phyloP scores from a whole-genome alignment of 257 asterid species.

The Nemophila menziesii region DNA sequence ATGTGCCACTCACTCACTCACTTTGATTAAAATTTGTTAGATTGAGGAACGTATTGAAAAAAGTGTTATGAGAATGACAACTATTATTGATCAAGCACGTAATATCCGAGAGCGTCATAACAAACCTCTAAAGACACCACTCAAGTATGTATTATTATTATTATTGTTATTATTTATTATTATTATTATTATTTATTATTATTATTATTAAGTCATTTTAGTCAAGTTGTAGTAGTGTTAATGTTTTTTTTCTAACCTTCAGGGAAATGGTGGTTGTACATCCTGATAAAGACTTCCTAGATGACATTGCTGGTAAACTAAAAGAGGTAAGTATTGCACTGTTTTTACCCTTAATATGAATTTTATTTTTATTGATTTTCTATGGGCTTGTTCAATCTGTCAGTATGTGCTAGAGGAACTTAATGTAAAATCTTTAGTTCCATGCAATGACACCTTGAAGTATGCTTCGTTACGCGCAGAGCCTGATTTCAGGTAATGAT shows the following conservation, averaged over 20 bases:
- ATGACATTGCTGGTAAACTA: constrained; percentile 67
- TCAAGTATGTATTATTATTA: constrained; percentile 20
- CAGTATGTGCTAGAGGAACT: constrained; percentile 87
- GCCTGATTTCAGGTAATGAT: constrained; percentile 64
- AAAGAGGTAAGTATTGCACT: constrained; percentile 28
- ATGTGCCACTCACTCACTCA: not conserved
- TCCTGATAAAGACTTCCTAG: constrained; percentile 75
- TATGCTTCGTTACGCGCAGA: constrained; percentile 85
- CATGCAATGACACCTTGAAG: constrained; percentile 78
- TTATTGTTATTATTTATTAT: constrained; percentile 7
- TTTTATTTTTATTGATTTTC: not conserved
- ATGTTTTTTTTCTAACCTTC: constrained; percentile 1
- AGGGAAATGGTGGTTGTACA: constrained; percentile 94
- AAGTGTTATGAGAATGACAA: constrained; percentile 85
- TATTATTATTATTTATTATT: not conserved
- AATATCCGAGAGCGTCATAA: constrained; percentile 90
- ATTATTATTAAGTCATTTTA: not conserved
- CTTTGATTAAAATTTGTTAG: constrained; percentile 6
- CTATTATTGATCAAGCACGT: constrained; percentile 75
- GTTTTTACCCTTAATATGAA: not conserved
- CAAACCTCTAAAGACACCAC: constrained; percentile 86
- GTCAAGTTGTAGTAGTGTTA: not conserved
- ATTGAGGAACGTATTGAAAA: constrained; percentile 84
- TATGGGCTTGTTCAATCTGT: constrained; percentile 2
- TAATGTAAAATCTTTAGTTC: constrained; percentile 63